phyloP scores from a whole-genome alignment of 495 filamentous ascomycete species.

The Clohesyomyces aquaticus region DNA sequence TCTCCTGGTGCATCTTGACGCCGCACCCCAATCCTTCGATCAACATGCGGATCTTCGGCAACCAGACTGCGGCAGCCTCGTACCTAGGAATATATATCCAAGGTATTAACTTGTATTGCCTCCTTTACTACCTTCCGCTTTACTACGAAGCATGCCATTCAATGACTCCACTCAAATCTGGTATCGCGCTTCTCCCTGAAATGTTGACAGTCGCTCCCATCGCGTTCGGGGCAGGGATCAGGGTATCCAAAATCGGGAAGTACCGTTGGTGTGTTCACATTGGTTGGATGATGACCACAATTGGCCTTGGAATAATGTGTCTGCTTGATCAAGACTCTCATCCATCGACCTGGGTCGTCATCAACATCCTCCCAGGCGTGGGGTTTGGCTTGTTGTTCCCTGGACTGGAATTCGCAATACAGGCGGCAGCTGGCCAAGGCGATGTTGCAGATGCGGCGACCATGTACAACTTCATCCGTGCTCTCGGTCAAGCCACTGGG shows the following conservation, averaged over 20 bases:
- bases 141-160: slow-evolving; percentile 3
- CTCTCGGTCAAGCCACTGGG: slow-evolving; percentile 64
- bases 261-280: slow-evolving; percentile 57
- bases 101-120: background rate
- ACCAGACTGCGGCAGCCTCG: background rate
- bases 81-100: background rate
- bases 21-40: background rate
- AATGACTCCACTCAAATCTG: background rate
- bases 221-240: slow-evolving; percentile 45
- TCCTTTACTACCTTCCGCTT: background rate
- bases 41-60: background rate
- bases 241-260: slow-evolving; percentile 41
- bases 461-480: slow-evolving; percentile 61
- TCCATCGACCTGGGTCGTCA: slow-evolving; percentile 49
- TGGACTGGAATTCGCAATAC: slow-evolving; percentile 53
- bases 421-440: slow-evolving; percentile 52
- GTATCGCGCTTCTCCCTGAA: slow-evolving; percentile 20
- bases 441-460: slow-evolving; percentile 53
- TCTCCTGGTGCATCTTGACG: background rate
- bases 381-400: slow-evolving; percentile 56
- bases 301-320: slow-evolving; percentile 53
- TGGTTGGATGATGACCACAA: slow-evolving; percentile 54
- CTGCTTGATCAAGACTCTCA: slow-evolving; percentile 52
- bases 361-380: slow-evolving; percentile 52
- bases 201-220: slow-evolving; percentile 56